phyloP scores from a whole-genome alignment of 495 filamentous ascomycete species.

The Penicillium antarcticum region DNA sequence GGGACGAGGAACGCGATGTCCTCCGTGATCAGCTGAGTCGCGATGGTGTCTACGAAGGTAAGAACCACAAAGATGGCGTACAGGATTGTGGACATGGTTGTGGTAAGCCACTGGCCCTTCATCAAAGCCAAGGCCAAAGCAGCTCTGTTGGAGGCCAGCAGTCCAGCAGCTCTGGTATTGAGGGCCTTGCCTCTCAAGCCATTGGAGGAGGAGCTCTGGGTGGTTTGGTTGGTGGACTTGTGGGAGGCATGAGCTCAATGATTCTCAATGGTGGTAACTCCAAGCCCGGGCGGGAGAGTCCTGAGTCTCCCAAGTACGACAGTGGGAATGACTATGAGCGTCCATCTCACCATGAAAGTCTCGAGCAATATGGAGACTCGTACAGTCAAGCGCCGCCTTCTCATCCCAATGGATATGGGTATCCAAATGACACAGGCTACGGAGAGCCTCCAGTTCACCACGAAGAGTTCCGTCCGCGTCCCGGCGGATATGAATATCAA shows the following conservation, averaged over 20 bases:
- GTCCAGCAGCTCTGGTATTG: slow-evolving; percentile 28
- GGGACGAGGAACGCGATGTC: slow-evolving; percentile 54
- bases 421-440: slow-evolving; percentile 9
- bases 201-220: slow-evolving; percentile 48
- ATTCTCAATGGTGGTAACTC: slow-evolving; percentile 34
- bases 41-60: slow-evolving; percentile 67
- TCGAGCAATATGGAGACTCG: slow-evolving; percentile 34
- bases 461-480: slow-evolving; percentile 3
- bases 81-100: slow-evolving; percentile 82
- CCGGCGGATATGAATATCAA: slow-evolving; percentile 11
- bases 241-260: slow-evolving; percentile 45
- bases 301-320: slow-evolving; percentile 32
- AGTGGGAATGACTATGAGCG: slow-evolving; percentile 21
- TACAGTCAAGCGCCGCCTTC: slow-evolving; percentile 4
- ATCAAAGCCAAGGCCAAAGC: slow-evolving; percentile 27
- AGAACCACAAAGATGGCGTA: slow-evolving; percentile 83
- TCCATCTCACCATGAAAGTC: slow-evolving; percentile 31
- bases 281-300: slow-evolving; percentile 23
- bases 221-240: slow-evolving; percentile 49
- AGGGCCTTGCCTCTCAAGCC: slow-evolving; percentile 41
- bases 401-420: slow-evolving; percentile 2
- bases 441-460: slow-evolving; percentile 3
- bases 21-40: slow-evolving; percentile 71
- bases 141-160: slow-evolving; percentile 24
- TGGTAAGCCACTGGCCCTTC: slow-evolving; percentile 64